phyloP scores from a whole-genome alignment of 169 alveolate species.

The Blepharisma undulans region DNA sequence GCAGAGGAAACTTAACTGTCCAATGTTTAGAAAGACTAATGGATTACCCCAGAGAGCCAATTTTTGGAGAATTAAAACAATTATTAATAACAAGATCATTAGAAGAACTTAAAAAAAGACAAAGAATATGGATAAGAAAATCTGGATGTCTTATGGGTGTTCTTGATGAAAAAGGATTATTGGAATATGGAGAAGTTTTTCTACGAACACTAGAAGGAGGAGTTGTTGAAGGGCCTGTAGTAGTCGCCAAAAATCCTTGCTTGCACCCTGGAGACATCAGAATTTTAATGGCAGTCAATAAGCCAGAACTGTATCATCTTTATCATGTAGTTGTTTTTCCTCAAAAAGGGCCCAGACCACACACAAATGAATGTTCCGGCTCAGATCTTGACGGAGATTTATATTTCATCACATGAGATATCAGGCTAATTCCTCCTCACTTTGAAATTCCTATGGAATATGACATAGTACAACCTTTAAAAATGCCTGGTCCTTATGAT shows the following conservation, averaged over 20 bases:
- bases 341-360: conserved; percentile 67
- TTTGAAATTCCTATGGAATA: conserved; percentile 22
- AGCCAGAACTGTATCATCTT: conserved; percentile 56
- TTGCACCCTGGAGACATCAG: conserved; percentile 85
- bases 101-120: not conserved
- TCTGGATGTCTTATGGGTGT: conserved; percentile 31
- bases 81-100: not conserved
- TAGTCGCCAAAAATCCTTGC: conserved; percentile 83
- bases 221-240: conserved; percentile 61
- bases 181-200: conserved; percentile 35
- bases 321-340: conserved; percentile 80
- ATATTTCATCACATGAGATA: conserved; percentile 79
- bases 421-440: conserved; percentile 35
- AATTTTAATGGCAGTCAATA: conserved; percentile 66
- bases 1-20: not conserved
- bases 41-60: not conserved
- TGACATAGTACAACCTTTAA: not conserved
- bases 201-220: not conserved
- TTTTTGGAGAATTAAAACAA: not conserved
- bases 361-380: conserved; percentile 72
- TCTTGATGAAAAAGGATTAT: conserved; percentile 16
- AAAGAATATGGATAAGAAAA: not conserved
- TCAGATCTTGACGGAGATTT: conserved; percentile 89
- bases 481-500: not conserved
- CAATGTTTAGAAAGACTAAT: not conserved